Percentiles rank a stretch among this genome's conserved stretches.
These are phyloP conservation scores for Rhodomyrtus psidioides DNA, from an alignment of 441 rosid genomes.

Conservation along the genomic window DNA sequence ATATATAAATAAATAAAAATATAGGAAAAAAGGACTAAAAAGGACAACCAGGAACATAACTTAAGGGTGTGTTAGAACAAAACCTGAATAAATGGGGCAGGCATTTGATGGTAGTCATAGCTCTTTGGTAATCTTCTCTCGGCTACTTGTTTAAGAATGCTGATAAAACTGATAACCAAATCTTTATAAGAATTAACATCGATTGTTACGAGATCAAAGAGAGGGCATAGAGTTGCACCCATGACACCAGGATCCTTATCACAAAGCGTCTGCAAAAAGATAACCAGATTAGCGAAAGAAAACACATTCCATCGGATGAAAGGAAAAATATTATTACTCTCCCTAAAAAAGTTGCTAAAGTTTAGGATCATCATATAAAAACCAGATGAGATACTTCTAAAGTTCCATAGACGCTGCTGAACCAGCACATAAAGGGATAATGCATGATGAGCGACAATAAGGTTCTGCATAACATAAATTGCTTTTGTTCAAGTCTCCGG, in stretches of 20 bases:
- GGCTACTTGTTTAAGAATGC: conserved; percentile 90
- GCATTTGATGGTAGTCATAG: conserved; percentile 92
- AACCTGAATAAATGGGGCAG: conserved; percentile 99
- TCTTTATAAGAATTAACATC: conserved; percentile 80
- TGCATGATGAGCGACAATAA: not conserved
- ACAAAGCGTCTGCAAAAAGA: conserved; percentile 55
- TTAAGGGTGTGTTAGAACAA: not conserved
- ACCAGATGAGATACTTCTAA: not conserved
- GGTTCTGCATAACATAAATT: not conserved
- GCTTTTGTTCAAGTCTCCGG: not conserved
- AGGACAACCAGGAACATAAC: no score
- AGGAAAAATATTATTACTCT: not conserved
- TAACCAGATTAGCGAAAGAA: not conserved
- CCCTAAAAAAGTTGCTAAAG: not conserved
- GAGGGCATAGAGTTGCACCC: conserved; percentile 96
- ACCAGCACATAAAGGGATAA: not conserved
- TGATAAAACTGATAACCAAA: conserved; percentile 80
- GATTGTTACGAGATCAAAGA: conserved; percentile 64
- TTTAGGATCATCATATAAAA: not conserved
- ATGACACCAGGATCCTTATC: conserved; percentile 98
- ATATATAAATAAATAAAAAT: no score
- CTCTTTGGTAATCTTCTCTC: conserved; percentile 84
- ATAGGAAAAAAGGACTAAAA: no score
- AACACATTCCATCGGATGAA: not conserved
- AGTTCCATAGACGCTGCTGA: not conserved